Base-by-base conservation (phyloP, 345 rosid genomes). In the Limnanthes douglasii region DNA sequence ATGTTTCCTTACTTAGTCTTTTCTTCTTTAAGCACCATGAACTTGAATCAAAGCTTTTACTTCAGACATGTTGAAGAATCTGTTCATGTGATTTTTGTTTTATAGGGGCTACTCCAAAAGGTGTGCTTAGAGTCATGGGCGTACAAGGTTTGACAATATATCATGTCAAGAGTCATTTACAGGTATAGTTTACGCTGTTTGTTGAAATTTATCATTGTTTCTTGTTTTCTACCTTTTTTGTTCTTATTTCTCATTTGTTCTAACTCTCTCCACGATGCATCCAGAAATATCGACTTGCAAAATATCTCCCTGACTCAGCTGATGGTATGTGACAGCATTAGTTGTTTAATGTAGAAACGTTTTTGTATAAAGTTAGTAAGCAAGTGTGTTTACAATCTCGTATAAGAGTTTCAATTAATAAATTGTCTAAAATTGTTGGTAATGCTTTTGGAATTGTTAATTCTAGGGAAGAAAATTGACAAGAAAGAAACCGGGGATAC, bases 111-210 rank as follows among this genome's bases (percentile, higher is more conserved):
- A 90, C 98, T 18, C 94, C 98, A 13, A 84, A 90, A 77, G 98
- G 95, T 50, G 98, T 84, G 45, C 92, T 90, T 13, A 70, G 98
- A 59, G 98, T 84, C 32, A 90, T 90, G 98, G 95, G 94, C 11
- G 94, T 90, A 15, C 95, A 84, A 55, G 95, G 94, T 31, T 62
- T 90, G 48, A 90, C 98, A 37, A 90, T 84, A 64, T 90, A 90
- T 41, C 98, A 90, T 60, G 98, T 90, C 53, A 90, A 90, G 64
- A 90, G 95, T 56, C 98, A 90, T 61, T 75, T 90, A 47, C 95
- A 90, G 94, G 98, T 84, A 57, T 14, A 11, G 17, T 22, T 0
- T 43, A 2, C 42, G 34, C 19, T 11, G 11, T n/a, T n/a, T n/a
- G n/a, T n/a, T n/a, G n/a, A n/a, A n/a, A n/a, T n/a, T n/a, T n/a